Evolutionary conservation across 768 basidiomycete species (phyloP).

Genomic region (Tylopilus vinaceipallidus): DNA sequence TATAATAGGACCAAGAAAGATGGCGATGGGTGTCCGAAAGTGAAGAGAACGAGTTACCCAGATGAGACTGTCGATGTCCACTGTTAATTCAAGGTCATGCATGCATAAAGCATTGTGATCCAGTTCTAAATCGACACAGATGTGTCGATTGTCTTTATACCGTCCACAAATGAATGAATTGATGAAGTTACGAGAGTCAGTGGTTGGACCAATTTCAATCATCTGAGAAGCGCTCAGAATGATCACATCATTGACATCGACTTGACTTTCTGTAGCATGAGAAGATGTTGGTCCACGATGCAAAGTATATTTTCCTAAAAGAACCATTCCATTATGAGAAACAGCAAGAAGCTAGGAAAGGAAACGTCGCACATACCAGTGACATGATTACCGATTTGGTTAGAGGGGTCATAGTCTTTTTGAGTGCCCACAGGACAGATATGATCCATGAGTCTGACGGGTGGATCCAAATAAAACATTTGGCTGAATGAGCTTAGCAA

Average conservation of each 20-base stretch:
- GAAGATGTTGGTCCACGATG: too few species aligned
- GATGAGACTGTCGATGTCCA: slow-evolving; percentile 19
- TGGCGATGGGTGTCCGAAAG: neutral
- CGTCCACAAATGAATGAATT: slow-evolving; percentile 6
- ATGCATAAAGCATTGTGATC: neutral
- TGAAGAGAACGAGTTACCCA: slow-evolving; percentile 7
- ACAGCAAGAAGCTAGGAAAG: too few species aligned
- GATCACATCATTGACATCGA: neutral
- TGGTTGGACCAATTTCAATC: neutral
- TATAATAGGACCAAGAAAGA: neutral
- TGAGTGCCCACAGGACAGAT: neutral
- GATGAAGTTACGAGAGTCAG: neutral
- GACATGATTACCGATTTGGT: neutral
- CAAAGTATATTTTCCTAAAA: neutral
- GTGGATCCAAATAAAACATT: slow-evolving; percentile 10
- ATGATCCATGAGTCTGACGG: neutral
- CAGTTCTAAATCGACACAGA: slow-evolving; percentile 5
- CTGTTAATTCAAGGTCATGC: neutral
- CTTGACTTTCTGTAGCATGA: too few species aligned
- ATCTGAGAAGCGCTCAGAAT: slow-evolving; percentile 4
- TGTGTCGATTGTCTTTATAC: neutral
- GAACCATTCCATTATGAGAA: too few species aligned
- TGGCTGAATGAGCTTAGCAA: neutral
- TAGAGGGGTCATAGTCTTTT: neutral
- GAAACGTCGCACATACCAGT: neutral